phyloP scores from a whole-genome alignment of 2,329 filamentous ascomycete species.

The Lomentospora prolificans region DNA sequence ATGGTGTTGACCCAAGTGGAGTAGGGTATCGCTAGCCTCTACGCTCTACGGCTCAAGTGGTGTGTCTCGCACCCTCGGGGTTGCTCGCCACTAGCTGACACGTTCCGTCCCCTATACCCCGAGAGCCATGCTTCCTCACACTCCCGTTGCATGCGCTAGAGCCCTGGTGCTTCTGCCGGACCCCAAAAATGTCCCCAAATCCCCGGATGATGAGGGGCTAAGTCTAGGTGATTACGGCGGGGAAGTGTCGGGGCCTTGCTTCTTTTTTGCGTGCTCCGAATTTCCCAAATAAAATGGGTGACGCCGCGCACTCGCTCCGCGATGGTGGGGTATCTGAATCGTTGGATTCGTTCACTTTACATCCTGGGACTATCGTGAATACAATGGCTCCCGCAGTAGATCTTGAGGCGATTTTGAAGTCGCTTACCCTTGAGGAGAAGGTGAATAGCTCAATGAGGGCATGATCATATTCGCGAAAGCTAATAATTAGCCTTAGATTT shows the following conservation, averaged over 20 bases:
- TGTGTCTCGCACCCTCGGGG: too few species aligned
- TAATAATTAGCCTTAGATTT: neutral
- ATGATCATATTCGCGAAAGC: neutral
- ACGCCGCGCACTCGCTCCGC: neutral
- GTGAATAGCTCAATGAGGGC: neutral
- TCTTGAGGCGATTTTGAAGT: neutral
- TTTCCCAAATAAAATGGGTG: neutral
- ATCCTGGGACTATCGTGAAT: too few species aligned
- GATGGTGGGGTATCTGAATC: neutral
- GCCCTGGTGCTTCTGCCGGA: neutral
- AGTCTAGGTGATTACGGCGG: too few species aligned
- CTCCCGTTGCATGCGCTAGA: neutral
- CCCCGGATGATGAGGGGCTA: neutral
- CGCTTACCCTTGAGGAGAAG: constrained; percentile 2
- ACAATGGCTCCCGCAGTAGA: neutral
- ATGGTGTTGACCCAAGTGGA: neutral
- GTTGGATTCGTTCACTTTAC: too few species aligned
- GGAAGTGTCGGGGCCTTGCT: too few species aligned
- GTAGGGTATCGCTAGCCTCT: too few species aligned
- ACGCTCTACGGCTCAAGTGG: too few species aligned
- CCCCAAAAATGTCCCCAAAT: neutral
- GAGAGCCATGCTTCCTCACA: neutral
- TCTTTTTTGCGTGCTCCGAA: too few species aligned
- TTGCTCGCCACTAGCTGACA: neutral
- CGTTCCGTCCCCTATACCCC: neutral